These are phyloP conservation scores for Triticum timopheevii DNA, from an alignment of 176 grass and related monocot genomes.

Conservation along the genomic window DNA sequence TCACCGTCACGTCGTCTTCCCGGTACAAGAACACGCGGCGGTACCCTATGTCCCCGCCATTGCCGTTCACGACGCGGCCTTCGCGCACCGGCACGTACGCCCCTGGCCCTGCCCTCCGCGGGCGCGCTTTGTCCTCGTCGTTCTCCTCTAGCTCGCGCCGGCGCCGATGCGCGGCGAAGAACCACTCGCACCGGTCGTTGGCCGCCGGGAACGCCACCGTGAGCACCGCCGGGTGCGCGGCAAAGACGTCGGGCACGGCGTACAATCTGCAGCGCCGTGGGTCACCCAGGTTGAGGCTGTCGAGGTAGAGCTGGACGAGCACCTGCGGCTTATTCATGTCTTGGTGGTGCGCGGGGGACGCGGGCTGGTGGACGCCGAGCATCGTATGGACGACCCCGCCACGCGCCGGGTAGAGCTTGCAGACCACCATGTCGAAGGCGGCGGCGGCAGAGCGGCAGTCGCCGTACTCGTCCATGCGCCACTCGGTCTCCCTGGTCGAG, in stretches of 20 bases:
- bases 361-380: neutral
- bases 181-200: conserved; percentile 37
- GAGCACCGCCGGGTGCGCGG: conserved; percentile 29
- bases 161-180: conserved; percentile 23
- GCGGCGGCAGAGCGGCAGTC: neutral
- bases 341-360: too few relatives aligned
- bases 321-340: conserved; percentile 31
- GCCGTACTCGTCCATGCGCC: conserved; percentile 49
- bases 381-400: neutral
- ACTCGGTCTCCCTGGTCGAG: conserved; percentile 28
- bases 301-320: conserved; percentile 44
- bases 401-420: conserved; percentile 35
- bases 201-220: conserved; percentile 21
- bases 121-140: neutral
- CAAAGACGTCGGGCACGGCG: conserved; percentile 3
- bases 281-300: conserved; percentile 21
- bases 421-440: conserved; percentile 35
- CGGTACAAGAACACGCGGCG: conserved; percentile 28
- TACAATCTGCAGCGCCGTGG: conserved; percentile 26
- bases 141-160: neutral
- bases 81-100: conserved; percentile 22
- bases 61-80: neutral
- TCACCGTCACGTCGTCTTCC: conserved; percentile 19
- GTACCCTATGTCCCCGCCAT: conserved; percentile 12
- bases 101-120: conserved; percentile 18